These are phyloP conservation scores for Botryotinia calthae DNA, from an alignment of 2,329 filamentous ascomycete genomes.

Conservation along the genomic window DNA sequence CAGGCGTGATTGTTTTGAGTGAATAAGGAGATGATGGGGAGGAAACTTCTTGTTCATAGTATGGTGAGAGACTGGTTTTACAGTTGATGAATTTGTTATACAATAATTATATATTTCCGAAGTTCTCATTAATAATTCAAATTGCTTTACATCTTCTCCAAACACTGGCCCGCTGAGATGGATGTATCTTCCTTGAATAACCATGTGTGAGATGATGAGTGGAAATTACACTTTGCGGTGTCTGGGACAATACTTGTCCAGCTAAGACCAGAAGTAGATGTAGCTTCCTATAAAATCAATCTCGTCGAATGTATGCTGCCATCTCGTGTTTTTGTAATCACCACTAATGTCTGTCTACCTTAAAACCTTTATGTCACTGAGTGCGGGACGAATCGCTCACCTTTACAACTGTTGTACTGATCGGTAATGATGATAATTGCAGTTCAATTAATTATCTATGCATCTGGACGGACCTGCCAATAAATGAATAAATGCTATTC, in stretches of 20 bases:
- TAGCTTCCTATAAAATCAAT: neutral
- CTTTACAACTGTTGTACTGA: neutral
- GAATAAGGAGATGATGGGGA: too few relatives aligned
- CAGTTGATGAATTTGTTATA: neutral
- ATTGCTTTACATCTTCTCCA: neutral
- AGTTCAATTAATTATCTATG: neutral
- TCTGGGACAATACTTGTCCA: too few relatives aligned
- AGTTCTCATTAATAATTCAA: neutral
- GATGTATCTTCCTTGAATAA: too few relatives aligned
- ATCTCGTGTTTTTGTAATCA: neutral
- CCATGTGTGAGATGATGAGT: too few relatives aligned
- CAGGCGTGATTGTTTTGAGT: too few relatives aligned
- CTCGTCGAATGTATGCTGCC: neutral
- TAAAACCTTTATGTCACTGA: neutral
- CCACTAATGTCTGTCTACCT: neutral
- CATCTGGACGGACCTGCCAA: fast-evolving
- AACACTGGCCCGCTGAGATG: neutral
- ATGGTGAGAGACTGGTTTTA: neutral
- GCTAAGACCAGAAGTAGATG: too few relatives aligned
- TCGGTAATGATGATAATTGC: neutral
- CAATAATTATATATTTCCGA: neutral
- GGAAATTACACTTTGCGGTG: too few relatives aligned
- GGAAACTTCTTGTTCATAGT: neutral
- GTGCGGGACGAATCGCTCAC: neutral
- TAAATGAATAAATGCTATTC: fast-evolving